These are phyloP conservation scores for Melanomma pulvis-pyrius DNA, from an alignment of 495 filamentous ascomycete genomes.

Conservation along the genomic window DNA sequence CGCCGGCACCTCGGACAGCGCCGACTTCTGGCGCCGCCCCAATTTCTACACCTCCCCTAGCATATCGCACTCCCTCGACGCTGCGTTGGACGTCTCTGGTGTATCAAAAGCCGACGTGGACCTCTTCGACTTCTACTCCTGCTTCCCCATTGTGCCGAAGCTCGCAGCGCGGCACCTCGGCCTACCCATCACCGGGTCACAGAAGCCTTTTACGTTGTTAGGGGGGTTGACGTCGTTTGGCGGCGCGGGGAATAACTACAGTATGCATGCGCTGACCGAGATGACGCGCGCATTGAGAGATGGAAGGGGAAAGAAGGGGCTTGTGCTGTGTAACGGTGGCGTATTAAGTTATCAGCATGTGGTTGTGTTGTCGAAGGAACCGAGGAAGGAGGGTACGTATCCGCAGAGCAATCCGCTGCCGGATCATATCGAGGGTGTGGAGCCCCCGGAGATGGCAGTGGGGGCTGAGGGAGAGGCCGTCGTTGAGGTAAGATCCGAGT, in stretches of 20 bases:
- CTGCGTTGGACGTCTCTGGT: slow-evolving; percentile 45
- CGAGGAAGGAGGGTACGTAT: slow-evolving; percentile 48
- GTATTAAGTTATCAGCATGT: slow-evolving; percentile 58
- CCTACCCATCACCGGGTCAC: slow-evolving; percentile 43
- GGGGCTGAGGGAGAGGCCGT: slow-evolving; percentile 50
- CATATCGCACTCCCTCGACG: slow-evolving; percentile 56
- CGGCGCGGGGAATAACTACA: slow-evolving; percentile 64
- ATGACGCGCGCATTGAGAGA: slow-evolving; percentile 52
- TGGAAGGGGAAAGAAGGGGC: slow-evolving; percentile 48
- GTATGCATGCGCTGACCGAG: slow-evolving; percentile 60
- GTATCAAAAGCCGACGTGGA: slow-evolving; percentile 52
- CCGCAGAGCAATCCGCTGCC: slow-evolving; percentile 48
- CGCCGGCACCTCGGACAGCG: slow-evolving; percentile 55
- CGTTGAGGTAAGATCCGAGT: slow-evolving; percentile 52
- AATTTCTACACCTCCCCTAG: slow-evolving; percentile 54
- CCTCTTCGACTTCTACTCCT: slow-evolving; percentile 61
- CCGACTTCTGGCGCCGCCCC: slow-evolving; percentile 58
- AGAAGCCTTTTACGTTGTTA: slow-evolving; percentile 54
- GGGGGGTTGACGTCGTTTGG: slow-evolving; percentile 63
- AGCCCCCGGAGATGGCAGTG: slow-evolving; percentile 44
- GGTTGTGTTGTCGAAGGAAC: slow-evolving; percentile 52
- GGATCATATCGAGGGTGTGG: slow-evolving; percentile 37
- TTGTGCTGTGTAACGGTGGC: slow-evolving; percentile 61
- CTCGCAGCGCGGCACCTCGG: slow-evolving; percentile 57
- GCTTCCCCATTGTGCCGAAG: slow-evolving; percentile 64